phyloP scores from a whole-genome alignment of 148 eudicot species.

The Silene uniflora region DNA sequence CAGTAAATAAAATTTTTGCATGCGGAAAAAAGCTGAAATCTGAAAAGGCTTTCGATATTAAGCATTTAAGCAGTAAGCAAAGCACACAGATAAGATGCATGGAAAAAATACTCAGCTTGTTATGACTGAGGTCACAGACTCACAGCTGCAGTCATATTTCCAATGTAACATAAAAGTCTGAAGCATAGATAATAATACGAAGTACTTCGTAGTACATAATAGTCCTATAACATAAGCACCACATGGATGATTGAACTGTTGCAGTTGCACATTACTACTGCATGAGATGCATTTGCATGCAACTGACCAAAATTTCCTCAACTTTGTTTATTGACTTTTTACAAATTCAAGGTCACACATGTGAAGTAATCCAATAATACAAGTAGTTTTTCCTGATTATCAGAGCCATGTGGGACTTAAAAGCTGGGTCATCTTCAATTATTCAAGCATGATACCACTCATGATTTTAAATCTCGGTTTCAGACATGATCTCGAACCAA shows the following conservation, averaged over 20 bases:
- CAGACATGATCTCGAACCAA: neutral
- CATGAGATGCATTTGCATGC: slow-evolving; percentile 1
- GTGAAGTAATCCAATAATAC: neutral
- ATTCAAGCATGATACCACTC: neutral
- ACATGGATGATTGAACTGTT: neutral
- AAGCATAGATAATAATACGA: neutral
- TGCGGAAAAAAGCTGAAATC: too few relatives aligned
- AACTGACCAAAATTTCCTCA: neutral
- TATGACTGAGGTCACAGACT: neutral
- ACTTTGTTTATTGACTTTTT: neutral
- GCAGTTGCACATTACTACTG: neutral
- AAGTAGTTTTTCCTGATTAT: neutral
- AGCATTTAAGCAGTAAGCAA: too few relatives aligned
- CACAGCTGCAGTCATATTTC: neutral
- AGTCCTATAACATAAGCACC: neutral
- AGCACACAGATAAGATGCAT: too few relatives aligned
- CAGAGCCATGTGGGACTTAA: neutral
- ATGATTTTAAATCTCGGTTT: neutral
- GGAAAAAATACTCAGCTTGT: too few relatives aligned
- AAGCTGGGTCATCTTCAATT: neutral
- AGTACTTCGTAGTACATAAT: neutral
- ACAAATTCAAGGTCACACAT: slow-evolving; percentile 9
- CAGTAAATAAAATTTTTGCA: too few relatives aligned
- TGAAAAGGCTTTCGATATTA: too few relatives aligned
- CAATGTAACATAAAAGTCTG: neutral